phyloP scores from a whole-genome alignment of 2,329 filamentous ascomycete species.

The Pseudopithomyces maydicus region DNA sequence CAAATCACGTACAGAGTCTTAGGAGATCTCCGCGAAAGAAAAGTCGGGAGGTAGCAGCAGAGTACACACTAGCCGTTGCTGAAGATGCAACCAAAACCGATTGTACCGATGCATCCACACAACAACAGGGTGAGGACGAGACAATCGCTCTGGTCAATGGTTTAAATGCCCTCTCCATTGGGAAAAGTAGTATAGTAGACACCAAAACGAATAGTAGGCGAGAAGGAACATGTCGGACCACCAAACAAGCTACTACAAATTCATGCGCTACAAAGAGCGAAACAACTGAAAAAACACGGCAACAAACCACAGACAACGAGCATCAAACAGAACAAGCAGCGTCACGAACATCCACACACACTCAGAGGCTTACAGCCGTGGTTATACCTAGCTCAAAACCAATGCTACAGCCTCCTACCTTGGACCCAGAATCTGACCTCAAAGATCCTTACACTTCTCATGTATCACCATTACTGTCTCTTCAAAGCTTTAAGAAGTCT shows the following conservation, averaged over 20 bases:
- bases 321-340: constrained; percentile 2
- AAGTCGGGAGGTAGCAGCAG: not conserved
- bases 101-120: not conserved
- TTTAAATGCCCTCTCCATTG: constrained; percentile 6
- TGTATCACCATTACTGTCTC: constrained; percentile 31
- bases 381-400: constrained; percentile 15
- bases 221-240: constrained; percentile 11
- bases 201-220: not conserved
- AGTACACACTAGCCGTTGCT: not conserved
- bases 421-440: constrained; percentile 23
- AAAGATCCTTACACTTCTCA: constrained; percentile 33
- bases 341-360: constrained; percentile 13
- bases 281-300: not conserved
- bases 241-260: constrained; percentile 4
- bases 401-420: constrained; percentile 13
- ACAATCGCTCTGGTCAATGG: constrained; percentile 7
- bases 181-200: not conserved
- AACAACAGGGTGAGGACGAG: not conserved
- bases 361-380: constrained; percentile 16
- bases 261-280: constrained; percentile 13
- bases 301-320: constrained; percentile 5
- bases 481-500: constrained; percentile 29
- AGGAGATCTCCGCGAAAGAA: not conserved
- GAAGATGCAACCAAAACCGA: not conserved
- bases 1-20: not conserved